Base-by-base conservation (phyloP, 352 stramenopile species). In the Phytophthora parvispora region DNA sequence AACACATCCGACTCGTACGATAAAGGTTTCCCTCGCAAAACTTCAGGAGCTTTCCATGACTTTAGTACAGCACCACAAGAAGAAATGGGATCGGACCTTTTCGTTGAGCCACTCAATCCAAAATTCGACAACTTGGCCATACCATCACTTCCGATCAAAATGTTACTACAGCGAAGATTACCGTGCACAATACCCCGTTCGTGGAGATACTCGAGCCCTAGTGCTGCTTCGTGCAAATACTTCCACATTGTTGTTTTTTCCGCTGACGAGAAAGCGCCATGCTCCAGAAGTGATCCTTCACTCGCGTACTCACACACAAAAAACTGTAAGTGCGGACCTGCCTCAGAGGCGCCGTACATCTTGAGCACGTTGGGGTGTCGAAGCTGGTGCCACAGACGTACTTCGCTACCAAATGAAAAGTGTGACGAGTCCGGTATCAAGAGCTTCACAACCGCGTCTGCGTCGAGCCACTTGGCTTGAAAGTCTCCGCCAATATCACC, bases 1-100 rank as follows among this genome's bases (percentile, higher is more conserved):
- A 67, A 75, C 4, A 75, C 48, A 40, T 75, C 67, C 9, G 68
- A 67, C 22, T 40, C 20, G 34, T 24, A 29, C 5, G 60, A 66
- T 10, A 54, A 38, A 1, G 12, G 27, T 0, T 20, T 27, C 2
- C 54, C 31, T 42, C 34, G 12, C 27, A 53, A 9, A 53, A 57
- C 61, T 31, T 77, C 69, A 27, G 58, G 63, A 16, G 63, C 52
- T 28, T 56, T 42, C 69, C 69, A 72, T 3, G 38, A 43, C 24
- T 53, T 43, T 13, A 57, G 27, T 2, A 50, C 42, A 9, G 6
- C 32, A 40, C 3, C 32, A 40, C 2, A 9, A 9, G 2, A 18
- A 18, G 32, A 48, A 51, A 7, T 18, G 4, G 10, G 12, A 40
- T 13, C 2, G 20, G 32, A 40, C 18, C 9, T 34, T 2, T 20